These are phyloP conservation scores for Hansenula sp. DNA, from an alignment of 1,139 yeast genomes.

Conservation along the genomic window DNA sequence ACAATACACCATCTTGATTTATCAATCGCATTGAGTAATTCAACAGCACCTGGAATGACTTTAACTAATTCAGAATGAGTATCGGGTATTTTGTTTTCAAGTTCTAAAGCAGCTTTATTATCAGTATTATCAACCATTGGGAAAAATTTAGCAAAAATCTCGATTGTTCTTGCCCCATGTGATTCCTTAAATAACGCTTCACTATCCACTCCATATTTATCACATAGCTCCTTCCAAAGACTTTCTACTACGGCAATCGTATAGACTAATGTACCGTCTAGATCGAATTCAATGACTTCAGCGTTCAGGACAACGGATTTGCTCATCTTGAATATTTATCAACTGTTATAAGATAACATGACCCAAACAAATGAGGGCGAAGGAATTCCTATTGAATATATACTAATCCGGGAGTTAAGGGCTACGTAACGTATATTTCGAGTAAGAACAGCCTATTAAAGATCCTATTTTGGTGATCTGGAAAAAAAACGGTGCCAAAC, in stretches of 20 bases:
- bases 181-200: constrained; percentile 68
- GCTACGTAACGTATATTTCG: no score
- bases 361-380: no score
- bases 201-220: constrained; percentile 67
- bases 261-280: constrained; percentile 82
- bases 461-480: no score
- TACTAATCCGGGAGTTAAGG: no score
- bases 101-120: constrained; percentile 64
- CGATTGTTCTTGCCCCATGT: constrained; percentile 82
- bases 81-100: constrained; percentile 58
- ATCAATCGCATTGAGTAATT: constrained; percentile 51
- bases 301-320: constrained; percentile 10
- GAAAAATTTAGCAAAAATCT: constrained; percentile 69
- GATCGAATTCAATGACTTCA: constrained; percentile 53
- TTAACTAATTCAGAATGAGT: constrained; percentile 67
- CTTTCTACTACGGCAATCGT: constrained; percentile 81
- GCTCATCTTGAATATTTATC: constrained; percentile 19
- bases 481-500: no score
- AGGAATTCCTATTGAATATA: neutral
- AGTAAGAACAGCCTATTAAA: no score
- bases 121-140: constrained; percentile 69
- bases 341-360: no score
- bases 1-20: constrained; percentile 57
- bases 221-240: constrained; percentile 74
- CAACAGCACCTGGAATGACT: constrained; percentile 72